phyloP scores from a whole-genome alignment of 305 asterid genomes.

The Ruellia speciosa region DNA sequence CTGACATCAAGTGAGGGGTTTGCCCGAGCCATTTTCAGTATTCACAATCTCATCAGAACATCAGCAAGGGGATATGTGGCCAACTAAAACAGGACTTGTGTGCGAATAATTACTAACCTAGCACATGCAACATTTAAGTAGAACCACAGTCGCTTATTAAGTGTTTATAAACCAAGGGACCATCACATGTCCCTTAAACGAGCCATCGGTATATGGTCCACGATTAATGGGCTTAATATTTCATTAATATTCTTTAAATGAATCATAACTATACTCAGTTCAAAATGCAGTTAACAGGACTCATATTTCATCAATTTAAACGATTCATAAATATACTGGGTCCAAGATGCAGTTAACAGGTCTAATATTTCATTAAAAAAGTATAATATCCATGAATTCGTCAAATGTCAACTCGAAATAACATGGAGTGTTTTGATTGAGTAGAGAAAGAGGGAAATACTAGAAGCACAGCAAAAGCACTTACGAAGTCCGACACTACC shows the following conservation, averaged over 20 bases:
- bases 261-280: neutral
- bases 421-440: too few relatives aligned
- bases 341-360: neutral
- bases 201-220: neutral
- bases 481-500: too few relatives aligned
- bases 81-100: slow-evolving; percentile 7
- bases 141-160: neutral
- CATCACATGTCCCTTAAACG: neutral
- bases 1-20: neutral
- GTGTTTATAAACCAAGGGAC: neutral
- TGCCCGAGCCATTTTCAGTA: neutral
- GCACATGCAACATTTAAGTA: neutral
- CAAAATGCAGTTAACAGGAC: neutral
- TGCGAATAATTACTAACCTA: slow-evolving; percentile 7
- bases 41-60: slow-evolving; percentile 3
- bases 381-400: neutral
- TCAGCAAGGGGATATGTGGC: neutral
- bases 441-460: too few relatives aligned
- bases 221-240: too few relatives aligned
- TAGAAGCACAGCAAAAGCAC: too few relatives aligned
- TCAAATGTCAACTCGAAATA: neutral
- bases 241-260: neutral
- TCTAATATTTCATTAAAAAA: neutral
- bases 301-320: neutral
- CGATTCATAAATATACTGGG: neutral